phyloP scores from a whole-genome alignment of 139 green algal species.

The Volvox africanus region DNA sequence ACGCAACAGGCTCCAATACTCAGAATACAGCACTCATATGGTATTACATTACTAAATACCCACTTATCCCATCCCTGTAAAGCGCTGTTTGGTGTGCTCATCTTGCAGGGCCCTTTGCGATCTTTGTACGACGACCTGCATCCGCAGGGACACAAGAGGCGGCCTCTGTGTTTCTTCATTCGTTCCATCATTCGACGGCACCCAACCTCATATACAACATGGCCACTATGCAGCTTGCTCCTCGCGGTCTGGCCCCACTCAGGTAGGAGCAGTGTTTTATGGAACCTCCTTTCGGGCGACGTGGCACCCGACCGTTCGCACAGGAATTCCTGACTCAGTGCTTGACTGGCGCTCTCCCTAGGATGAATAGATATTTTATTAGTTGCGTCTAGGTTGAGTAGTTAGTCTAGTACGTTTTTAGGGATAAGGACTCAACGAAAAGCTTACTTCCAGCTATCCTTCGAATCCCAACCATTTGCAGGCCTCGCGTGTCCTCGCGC shows the following conservation, averaged over 20 bases:
- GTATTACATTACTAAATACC: too few relatives aligned
- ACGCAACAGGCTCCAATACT: too few relatives aligned
- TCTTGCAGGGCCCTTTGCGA: slow-evolving; percentile 17
- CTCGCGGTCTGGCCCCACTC: slow-evolving; percentile 38
- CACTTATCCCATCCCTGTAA: too few relatives aligned
- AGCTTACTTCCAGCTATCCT: too few relatives aligned
- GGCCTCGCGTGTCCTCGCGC: slow-evolving; percentile 52
- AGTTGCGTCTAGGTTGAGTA: too few relatives aligned
- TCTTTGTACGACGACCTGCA: slow-evolving; percentile 6
- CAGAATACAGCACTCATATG: too few relatives aligned
- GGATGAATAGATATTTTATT: too few relatives aligned
- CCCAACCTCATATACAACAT: not conserved
- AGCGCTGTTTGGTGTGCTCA: not conserved
- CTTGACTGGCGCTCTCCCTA: too few relatives aligned
- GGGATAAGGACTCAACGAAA: too few relatives aligned
- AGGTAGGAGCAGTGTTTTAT: not conserved
- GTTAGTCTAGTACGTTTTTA: too few relatives aligned
- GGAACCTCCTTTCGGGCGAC: not conserved
- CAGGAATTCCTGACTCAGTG: too few relatives aligned
- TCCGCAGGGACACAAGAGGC: not conserved
- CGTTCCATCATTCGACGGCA: not conserved
- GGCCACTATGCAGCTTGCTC: slow-evolving; percentile 43
- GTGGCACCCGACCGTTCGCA: not conserved
- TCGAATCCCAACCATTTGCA: not conserved
- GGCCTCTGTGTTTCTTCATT: not conserved